Conservation (phyloP, 305 asterid species). For the Solanum hybrid region DNA sequence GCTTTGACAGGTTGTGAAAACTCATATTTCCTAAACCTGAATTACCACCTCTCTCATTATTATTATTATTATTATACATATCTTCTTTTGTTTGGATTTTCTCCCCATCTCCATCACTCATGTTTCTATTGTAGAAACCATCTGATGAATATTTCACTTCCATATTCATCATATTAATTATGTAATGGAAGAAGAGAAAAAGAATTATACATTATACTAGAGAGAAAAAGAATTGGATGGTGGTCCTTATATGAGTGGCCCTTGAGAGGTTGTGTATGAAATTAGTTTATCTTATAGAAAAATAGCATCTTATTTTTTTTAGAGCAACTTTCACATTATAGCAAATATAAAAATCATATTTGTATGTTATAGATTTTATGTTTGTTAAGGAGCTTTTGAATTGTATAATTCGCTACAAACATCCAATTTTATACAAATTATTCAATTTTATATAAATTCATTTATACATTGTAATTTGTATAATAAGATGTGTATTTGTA, state of each 20-base stretch:
- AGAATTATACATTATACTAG: not conserved
- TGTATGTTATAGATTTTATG: too few relatives aligned
- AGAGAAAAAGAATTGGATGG: not conserved
- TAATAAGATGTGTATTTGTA: too few relatives aligned
- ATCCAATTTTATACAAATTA: too few relatives aligned
- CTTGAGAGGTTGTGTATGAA: not conserved
- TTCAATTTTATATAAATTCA: too few relatives aligned
- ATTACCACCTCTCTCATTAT: not conserved
- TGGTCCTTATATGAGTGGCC: not conserved
- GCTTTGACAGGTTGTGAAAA: constrained; percentile 56
- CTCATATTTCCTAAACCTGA: constrained; percentile 31
- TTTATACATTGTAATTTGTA: too few relatives aligned
- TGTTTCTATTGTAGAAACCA: not conserved
- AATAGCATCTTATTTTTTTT: not conserved
- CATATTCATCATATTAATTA: not conserved
- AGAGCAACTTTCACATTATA: too few relatives aligned
- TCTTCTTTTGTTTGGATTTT: not conserved
- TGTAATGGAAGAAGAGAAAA: not conserved
- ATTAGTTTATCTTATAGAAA: not conserved
- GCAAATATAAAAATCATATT: too few relatives aligned
- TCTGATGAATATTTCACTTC: not conserved
- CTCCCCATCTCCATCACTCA: not conserved
- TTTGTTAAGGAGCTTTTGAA: too few relatives aligned
- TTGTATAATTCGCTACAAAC: too few relatives aligned
- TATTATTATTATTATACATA: not conserved